Conservation (phyloP, 495 filamentous ascomycete genomes). For the Choiromyces venosus region DNA sequence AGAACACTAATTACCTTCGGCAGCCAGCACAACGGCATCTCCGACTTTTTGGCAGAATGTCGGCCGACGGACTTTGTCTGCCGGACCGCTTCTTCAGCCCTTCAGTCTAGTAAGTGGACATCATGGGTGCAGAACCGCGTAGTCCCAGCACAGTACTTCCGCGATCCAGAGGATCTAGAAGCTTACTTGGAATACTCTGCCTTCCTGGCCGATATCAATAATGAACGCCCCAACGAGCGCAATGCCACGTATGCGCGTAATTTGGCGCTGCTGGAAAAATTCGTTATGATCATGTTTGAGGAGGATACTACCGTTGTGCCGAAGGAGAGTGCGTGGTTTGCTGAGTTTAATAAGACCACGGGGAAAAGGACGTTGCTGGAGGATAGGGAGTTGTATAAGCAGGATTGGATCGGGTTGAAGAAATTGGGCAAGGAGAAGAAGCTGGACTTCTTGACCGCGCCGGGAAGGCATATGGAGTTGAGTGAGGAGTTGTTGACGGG, state of each 20-base stretch:
- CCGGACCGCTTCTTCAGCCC: slow-evolving; percentile 63
- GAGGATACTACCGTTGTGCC: slow-evolving; percentile 82
- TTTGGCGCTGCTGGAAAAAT: slow-evolving; percentile 62
- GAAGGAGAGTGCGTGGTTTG: slow-evolving; percentile 88
- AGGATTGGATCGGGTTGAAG: slow-evolving; percentile 92
- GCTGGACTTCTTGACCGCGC: slow-evolving; percentile 63
- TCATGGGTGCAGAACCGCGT: slow-evolving; percentile 66
- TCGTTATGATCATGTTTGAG: slow-evolving; percentile 86
- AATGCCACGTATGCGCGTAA: slow-evolving; percentile 69
- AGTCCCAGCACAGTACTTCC: slow-evolving; percentile 94
- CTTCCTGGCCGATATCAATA: slow-evolving; percentile 98
- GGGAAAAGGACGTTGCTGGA: slow-evolving; percentile 60
- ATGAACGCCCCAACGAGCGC: slow-evolving; percentile 66
- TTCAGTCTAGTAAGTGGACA: slow-evolving; percentile 70
- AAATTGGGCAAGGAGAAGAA: slow-evolving; percentile 71
- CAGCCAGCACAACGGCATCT: slow-evolving; percentile 89
- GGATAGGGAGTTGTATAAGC: slow-evolving; percentile 69
- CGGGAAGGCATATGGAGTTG: slow-evolving; percentile 81
- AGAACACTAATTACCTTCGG: slow-evolving; percentile 85
- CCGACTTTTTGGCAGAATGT: slow-evolving; percentile 65
- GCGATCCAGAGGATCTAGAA: slow-evolving; percentile 64
- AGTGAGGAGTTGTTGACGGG: slow-evolving; percentile 59
- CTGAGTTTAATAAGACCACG: slow-evolving; percentile 67
- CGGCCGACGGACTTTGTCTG: slow-evolving; percentile 69
- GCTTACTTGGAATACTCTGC: slow-evolving; percentile 76